Evolutionary conservation across 2,329 filamentous ascomycete genomes (phyloP).

Genomic region (Fusarium sp.): DNA sequence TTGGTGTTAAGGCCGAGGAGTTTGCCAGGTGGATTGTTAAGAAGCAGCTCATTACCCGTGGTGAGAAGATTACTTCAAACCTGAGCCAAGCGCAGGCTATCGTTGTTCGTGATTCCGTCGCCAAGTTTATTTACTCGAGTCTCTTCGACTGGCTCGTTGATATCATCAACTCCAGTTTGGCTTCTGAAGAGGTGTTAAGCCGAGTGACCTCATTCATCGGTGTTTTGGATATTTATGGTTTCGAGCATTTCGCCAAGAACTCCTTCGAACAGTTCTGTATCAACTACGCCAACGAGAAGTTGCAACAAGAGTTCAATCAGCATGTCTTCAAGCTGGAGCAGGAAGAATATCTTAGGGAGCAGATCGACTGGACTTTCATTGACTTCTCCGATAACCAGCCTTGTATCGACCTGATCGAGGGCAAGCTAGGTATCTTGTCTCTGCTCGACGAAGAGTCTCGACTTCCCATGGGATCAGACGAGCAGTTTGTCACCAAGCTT

Average conservation of each 20-base stretch:
- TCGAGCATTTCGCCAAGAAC: slow-evolving; percentile 99
- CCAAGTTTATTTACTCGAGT: slow-evolving; percentile 98
- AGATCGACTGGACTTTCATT: slow-evolving; percentile 99
- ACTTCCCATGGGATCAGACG: slow-evolving; percentile 95
- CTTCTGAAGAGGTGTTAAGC: slow-evolving; percentile 85
- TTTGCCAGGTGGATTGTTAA: slow-evolving; percentile 99
- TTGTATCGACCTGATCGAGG: slow-evolving; percentile 98
- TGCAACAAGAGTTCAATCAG: slow-evolving; percentile 99
- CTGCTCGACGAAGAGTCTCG: slow-evolving; percentile 96
- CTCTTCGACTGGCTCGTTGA: slow-evolving; percentile 99
- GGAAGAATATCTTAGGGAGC: slow-evolving; percentile 93
- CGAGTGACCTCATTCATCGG: slow-evolving; percentile 93
- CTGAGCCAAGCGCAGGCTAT: slow-evolving; percentile 91
- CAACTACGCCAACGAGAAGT: slow-evolving; percentile 99
- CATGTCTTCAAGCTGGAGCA: slow-evolving; percentile 99
- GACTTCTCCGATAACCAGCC: slow-evolving; percentile 99
- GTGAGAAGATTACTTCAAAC: slow-evolving; percentile 97
- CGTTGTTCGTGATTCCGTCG: slow-evolving; percentile 95
- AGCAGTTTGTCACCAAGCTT: slow-evolving; percentile 95
- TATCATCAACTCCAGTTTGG: slow-evolving; percentile 90
- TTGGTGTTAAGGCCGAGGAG: slow-evolving; percentile 86
- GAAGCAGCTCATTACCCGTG: slow-evolving; percentile 95
- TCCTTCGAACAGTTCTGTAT: slow-evolving; percentile 99
- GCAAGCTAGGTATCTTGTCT: slow-evolving; percentile 91
- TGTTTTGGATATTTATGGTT: slow-evolving; percentile 98